These are phyloP conservation scores for Hirschioporus abietinus DNA, from an alignment of 768 basidiomycete species.

Conservation along the genomic window DNA sequence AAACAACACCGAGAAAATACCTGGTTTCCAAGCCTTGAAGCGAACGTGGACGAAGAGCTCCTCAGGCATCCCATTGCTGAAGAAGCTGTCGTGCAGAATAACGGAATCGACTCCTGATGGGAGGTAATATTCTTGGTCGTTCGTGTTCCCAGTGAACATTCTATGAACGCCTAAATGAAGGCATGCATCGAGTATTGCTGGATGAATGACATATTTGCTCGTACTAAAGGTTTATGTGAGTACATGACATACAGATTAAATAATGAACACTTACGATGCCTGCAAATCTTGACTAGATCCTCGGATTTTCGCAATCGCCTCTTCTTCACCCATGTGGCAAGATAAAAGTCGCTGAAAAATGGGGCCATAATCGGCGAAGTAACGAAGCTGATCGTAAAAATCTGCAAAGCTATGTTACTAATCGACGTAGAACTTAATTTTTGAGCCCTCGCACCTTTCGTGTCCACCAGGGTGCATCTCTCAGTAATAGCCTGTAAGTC, in stretches of 20 bases:
- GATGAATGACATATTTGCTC: conserved; percentile 26
- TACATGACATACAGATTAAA: neutral
- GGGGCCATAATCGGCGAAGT: conserved; percentile 30
- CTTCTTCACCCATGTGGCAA: conserved; percentile 18
- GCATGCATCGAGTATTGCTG: conserved; percentile 33
- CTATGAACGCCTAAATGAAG: conserved; percentile 29
- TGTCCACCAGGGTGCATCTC: neutral
- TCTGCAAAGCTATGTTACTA: conserved; percentile 11
- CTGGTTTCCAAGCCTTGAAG: conserved; percentile 25
- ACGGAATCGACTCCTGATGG: conserved; percentile 21
- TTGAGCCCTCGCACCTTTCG: neutral
- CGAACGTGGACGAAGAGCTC: conserved; percentile 21
- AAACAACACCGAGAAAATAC: conserved; percentile 5
- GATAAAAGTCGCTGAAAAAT: conserved; percentile 25
- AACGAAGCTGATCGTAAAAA: conserved; percentile 23
- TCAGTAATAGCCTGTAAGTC: neutral
- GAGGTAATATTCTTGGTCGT: conserved; percentile 27
- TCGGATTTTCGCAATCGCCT: conserved; percentile 23
- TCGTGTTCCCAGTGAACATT: conserved; percentile 24
- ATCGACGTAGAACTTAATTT: neutral
- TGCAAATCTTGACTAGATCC: conserved; percentile 17
- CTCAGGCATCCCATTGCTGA: conserved; percentile 13
- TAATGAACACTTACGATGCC: conserved; percentile 11
- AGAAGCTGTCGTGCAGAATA: conserved; percentile 14
- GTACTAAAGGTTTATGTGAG: conserved; percentile 9